Evolutionary conservation across 768 basidiomycete genomes (phyloP), one percentile per base, ranked within the genome.

Genomic region (Trametes villosa): DNA sequence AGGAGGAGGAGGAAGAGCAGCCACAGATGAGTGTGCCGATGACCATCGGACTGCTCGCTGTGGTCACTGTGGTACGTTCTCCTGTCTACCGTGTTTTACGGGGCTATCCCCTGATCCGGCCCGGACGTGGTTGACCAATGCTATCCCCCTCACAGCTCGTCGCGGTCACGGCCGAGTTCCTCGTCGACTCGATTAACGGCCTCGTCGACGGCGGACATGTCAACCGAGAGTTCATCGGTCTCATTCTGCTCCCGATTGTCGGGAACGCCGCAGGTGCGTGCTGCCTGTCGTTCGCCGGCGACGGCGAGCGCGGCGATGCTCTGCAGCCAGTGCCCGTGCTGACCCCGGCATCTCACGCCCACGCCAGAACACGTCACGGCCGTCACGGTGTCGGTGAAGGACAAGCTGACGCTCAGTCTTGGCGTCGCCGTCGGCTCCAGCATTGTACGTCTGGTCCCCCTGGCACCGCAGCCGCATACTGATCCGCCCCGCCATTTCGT

Each of bases 381-480:
- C 15, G 92, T 97, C 27, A 89, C 89, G 1, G 94, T 95, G 8
- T 92, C 94, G 0, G 89, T 93, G 59, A 96, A 96, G 74, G 86
- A 89, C 73, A 94, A 96, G 72, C 77, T 97, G 22, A 91, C 91
- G 45, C 81, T 97, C 7, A 92, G 91, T 68, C 78, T 97, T 56
- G 88, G 90, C 26, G 92, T 96, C 22, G 92, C 95, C n/a, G 91
- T 94, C 18, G 91, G 94, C 46, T 89, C 89, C 2, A 88, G 88
- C 64, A 88, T 92, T 34, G 89, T 91, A 68, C 70, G 87, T 79
- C 18, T 6, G 8, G 41, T 20, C 44, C 33, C 22, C 31, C 42
- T 7, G 46, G 30, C 52, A 45, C 53, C 41, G 30, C 20, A 9
- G 4, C 29, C 6, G 17, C 38, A 44, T 15, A 15, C 27, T 46